These are phyloP conservation scores for Geotrichum histeridarum DNA, from an alignment of 1,139 yeast genomes.

Conservation along the genomic window DNA sequence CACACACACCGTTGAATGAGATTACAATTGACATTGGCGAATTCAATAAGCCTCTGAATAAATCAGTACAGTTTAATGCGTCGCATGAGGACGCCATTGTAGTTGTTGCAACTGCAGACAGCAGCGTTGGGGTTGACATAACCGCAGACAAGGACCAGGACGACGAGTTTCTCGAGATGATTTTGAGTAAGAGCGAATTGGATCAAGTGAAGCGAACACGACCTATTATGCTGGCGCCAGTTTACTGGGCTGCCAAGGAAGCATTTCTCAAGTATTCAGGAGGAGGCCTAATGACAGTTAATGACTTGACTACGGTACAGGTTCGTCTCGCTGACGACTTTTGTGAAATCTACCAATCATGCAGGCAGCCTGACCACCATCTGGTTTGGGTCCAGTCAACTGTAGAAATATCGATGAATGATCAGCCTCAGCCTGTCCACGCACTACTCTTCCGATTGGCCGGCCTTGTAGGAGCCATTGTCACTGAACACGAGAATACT, in stretches of 20 bases:
- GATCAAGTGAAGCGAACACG: not conserved
- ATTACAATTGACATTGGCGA: not conserved
- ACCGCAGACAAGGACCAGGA: constrained; percentile 1
- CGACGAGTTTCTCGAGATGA: constrained; percentile 13
- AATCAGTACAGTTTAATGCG: constrained; percentile 4
- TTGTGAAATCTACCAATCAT: not conserved
- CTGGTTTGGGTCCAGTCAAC: not conserved
- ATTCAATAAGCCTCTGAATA: constrained; percentile 4
- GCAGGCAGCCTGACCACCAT: not conserved
- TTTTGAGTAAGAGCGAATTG: not conserved
- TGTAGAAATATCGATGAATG: not conserved
- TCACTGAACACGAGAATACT: not conserved
- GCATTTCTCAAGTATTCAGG: constrained; percentile 12
- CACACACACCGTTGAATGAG: not conserved
- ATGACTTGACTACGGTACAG: constrained; percentile 3
- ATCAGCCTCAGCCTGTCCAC: not conserved
- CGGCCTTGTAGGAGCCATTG: not conserved
- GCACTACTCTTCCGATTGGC: not conserved
- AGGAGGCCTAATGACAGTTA: constrained; percentile 6
- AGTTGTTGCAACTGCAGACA: not conserved
- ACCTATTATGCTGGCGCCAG: not conserved
- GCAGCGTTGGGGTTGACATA: constrained; percentile 9
- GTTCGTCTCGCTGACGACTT: not conserved
- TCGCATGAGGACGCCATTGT: constrained; percentile 9
- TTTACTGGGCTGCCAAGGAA: constrained; percentile 15